phyloP scores from a whole-genome alignment of 805 yeast species.

The Nakazawaea ernobii region DNA sequence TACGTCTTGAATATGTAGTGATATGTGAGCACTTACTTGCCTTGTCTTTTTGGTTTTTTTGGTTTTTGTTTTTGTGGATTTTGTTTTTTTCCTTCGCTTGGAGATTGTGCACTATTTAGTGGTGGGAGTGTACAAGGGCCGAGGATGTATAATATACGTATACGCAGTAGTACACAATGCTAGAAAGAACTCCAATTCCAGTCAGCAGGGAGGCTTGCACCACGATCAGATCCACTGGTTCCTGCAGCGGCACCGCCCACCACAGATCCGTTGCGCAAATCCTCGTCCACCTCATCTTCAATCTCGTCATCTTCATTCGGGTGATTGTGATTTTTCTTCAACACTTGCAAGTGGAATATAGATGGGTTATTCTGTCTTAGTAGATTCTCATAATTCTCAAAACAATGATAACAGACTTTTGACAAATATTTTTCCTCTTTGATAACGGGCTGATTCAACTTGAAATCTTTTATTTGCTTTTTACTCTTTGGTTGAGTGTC shows the following conservation, averaged over 20 bases:
- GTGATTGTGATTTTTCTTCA: background rate
- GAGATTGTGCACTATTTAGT: no score
- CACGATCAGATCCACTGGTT: background rate
- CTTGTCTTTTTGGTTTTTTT: no score
- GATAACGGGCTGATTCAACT: background rate
- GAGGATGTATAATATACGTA: background rate
- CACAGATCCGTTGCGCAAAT: background rate
- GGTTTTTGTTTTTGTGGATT: no score
- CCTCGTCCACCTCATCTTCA: constrained; percentile 1
- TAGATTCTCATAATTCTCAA: constrained; percentile 27
- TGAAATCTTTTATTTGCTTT: constrained; percentile 3
- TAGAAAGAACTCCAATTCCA: constrained; percentile 36
- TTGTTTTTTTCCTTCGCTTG: no score
- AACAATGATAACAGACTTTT: constrained; percentile 29
- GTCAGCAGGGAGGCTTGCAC: constrained; percentile 24
- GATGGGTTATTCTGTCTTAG: constrained; percentile 14
- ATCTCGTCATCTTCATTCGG: constrained; percentile 3
- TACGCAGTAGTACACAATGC: background rate
- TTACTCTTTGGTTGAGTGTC: constrained; percentile 13
- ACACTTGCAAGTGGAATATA: background rate
- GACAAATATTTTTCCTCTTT: constrained; percentile 22
- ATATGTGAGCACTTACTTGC: no score
- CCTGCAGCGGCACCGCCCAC: background rate
- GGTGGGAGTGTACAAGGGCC: no score
- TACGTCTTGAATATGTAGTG: no score